Evolutionary conservation across 306 rosid genomes (phyloP), one percentile per base, ranked within the genome.

Genomic region (Quercus engelmannii): DNA sequence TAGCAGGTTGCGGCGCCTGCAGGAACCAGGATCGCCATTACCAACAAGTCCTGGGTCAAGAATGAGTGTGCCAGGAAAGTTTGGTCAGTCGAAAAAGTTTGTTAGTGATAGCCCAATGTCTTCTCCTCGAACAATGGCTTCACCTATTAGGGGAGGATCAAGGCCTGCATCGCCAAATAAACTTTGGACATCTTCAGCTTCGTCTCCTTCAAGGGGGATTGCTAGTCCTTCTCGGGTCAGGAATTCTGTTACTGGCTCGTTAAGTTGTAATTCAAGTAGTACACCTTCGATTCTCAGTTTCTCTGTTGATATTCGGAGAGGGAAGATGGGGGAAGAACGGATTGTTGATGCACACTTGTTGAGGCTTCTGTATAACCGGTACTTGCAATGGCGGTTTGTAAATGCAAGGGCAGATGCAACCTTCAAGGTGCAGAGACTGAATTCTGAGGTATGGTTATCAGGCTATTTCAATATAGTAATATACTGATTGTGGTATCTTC

Each of bases 331-430:
- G 82, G 98, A 93, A 55, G 97, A 93, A 83, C 96, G 94, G 8
- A 88, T 96, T 75, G 82, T 90, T 74, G 97, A 96, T 85, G 99
- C 99, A 6, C 98, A 96, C 81, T 78, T 89, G 6, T 91, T 96
- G 88, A 85, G 98, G 87, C 98, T 96, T 89, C 90, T 91, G 73
- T 91, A 96, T 84, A 96, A 96, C 72, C 89, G 96, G 31, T 90
- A 89, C 84, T 83, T 89, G 82, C 99, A 96, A 79, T 96, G 98
- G 99, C 93, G 98, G 86, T 91, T 91, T 79, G 97, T 92, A 54
- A 96, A 96, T 90, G 98, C 98, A n/a, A 89, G 97, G 85, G 90
- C 97, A 20, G 97, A 93, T 87, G 92, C 93, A 78, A 86, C 98
- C 19, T 93, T 86, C 83, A 88, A 91, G 99, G 87, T 89, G 87